Conservation (phyloP, 176 grass and related monocot genomes). For the Sorghum bicolor region Sorghum_bicolor_NCBIv3 NC_012879.2:6018501-6019000, state of each 20-base stretch:
- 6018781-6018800: slow-evolving; percentile 44
- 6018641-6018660: slow-evolving; percentile 75
- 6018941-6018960: slow-evolving; percentile 98
- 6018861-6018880: slow-evolving; percentile 96
- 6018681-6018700: slow-evolving; percentile 95
- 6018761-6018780: slow-evolving; percentile 99
- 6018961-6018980: slow-evolving; percentile 90
- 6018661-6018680: slow-evolving; percentile 87
- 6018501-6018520: slow-evolving; percentile 94
- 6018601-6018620: slow-evolving; percentile 65
- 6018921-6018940: slow-evolving; percentile 98
- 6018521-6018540: slow-evolving; percentile 68
- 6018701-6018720: slow-evolving; percentile 99
- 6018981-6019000: slow-evolving; percentile 98
- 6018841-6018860: slow-evolving; percentile 40
- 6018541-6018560: slow-evolving; percentile 15
- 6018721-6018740: slow-evolving; percentile 93
- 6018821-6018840: neutral
- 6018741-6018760: slow-evolving; percentile 87
- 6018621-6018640: slow-evolving; percentile 97
- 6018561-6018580: neutral
- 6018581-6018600: slow-evolving; percentile 25
- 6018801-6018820: neutral
- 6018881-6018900: slow-evolving; percentile 92
- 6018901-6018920: slow-evolving; percentile 96